Conservation (phyloP, 441 rosid genomes). For the Kokia cookei region DNA sequence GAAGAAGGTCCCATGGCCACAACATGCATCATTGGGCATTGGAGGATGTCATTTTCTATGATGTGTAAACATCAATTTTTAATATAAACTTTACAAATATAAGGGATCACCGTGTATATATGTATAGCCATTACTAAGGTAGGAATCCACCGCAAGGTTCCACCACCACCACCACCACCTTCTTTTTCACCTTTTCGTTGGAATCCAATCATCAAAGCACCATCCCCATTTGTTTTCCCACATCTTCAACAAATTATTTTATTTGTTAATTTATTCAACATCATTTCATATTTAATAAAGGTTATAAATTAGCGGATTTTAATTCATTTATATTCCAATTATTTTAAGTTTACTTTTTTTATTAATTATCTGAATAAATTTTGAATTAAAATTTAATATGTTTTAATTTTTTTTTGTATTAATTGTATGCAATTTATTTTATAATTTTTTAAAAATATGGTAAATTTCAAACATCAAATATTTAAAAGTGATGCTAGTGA, state of each 20-base stretch:
- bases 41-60: neutral
- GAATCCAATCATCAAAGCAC: constrained; percentile 17
- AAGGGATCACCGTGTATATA: neutral
- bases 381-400: no score
- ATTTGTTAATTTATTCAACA: neutral
- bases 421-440: no score
- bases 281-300: neutral
- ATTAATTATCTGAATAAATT: no score
- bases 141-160: constrained; percentile 7
- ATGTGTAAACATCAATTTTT: neutral
- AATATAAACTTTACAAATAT: neutral
- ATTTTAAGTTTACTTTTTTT: no score
- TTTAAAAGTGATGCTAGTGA: no score
- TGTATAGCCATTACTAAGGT: neutral
- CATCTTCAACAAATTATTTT: neutral
- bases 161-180: constrained; percentile 6
- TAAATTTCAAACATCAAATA: no score
- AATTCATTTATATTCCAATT: no score
- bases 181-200: neutral
- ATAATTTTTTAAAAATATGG: no score
- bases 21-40: neutral
- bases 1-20: neutral
- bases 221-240: constrained; percentile 1
- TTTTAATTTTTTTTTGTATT: no score
- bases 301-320: neutral